Evolutionary conservation across 257 asterid species (phyloP), one percentile per base, ranked within the genome.

Genomic region (Cynanchum wilfordii): DNA sequence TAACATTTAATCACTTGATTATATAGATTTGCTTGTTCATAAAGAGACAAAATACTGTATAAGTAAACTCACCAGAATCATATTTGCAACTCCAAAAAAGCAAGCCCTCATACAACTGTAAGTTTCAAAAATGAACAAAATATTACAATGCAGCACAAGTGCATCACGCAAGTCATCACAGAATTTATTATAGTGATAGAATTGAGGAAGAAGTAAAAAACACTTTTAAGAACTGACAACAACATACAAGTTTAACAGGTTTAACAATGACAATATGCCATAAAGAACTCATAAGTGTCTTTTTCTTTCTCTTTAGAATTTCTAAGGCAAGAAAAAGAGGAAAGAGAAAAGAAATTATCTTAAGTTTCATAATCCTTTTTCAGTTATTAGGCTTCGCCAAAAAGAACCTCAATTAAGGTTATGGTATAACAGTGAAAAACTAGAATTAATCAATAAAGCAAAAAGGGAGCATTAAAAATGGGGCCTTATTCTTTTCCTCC

Each of bases 21-120:
- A 4, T 20, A 30, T 44, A 20, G 57, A 25, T 50, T 54, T 45
- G 25, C 60, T 22, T 36, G 58, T 30, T 40, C 54, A 51, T n/a
- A 63, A 56, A 38, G 58, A 51, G 68, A 66, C 59, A 60, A 67
- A 38, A 50, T 52, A 69, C 68, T 52, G 74, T n/a, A 51, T 67
- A 50, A 56, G 57, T 36, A 73, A 62, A 87, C 96, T 89, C 82
- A 94, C 99, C 84, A 94, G 87, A 83, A 91, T 85, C 99, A 91
- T 91, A 81, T 94, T 94, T 76, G 98, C 99, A 75, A 91, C 66
- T 69, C 97, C 90, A 77, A 94, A 94, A 82, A 86, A 80, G 86
- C 89, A 84, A 82, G 97, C 92, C 25, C 99, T 90, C 73, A 90
- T 44, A 36, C 99, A 97, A 82, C 99, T 94, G 88, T 60, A 73